Evolutionary conservation across 148 eudicot species (phyloP).

Genomic region (Rhododendron kiyosumense): DNA sequence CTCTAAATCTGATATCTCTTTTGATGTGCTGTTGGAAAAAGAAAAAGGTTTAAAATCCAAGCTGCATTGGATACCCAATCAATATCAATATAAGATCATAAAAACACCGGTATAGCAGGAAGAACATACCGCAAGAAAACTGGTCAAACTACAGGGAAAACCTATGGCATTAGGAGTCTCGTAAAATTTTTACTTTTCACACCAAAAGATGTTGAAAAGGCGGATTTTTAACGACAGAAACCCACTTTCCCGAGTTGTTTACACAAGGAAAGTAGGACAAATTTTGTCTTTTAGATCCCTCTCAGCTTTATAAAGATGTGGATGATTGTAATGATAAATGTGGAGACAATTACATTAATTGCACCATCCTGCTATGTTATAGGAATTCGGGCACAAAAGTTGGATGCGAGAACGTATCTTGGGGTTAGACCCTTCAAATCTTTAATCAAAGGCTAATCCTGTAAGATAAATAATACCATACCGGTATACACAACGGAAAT

Average conservation of each 20-base stretch:
- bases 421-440: not conserved
- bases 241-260: too few relatives aligned
- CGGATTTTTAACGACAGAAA: not conserved
- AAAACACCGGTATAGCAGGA: not conserved
- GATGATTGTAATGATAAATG: conserved; percentile 42
- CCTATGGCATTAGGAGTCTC: conserved; percentile 28
- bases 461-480: too few relatives aligned
- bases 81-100: not conserved
- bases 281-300: not conserved
- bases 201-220: not conserved
- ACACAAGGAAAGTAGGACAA: not conserved
- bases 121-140: not conserved
- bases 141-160: conserved; percentile 18
- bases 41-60: not conserved
- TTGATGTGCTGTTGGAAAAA: conserved; percentile 65
- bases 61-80: not conserved
- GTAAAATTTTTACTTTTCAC: not conserved
- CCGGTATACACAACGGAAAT: too few relatives aligned
- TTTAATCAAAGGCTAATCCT: not conserved
- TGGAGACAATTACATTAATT: not conserved
- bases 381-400: not conserved
- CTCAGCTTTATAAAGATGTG: not conserved
- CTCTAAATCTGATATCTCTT: conserved; percentile 96
- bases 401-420: not conserved
- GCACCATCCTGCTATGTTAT: not conserved